Conservation (phyloP, 805 yeast species). For the Yarrowia yakushimensis region DNA sequence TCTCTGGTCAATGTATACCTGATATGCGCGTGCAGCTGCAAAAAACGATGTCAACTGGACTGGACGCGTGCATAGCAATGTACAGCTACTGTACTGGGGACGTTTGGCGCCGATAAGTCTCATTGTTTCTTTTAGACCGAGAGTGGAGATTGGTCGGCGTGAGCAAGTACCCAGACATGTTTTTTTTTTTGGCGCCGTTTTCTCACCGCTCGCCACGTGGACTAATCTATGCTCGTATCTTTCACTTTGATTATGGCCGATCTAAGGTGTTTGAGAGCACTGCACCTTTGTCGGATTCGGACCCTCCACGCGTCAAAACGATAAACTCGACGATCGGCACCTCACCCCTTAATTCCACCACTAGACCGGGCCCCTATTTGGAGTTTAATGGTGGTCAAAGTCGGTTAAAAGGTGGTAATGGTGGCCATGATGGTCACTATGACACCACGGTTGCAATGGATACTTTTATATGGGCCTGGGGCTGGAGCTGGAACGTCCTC, state of each 20-base stretch:
- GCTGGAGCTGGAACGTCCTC: no score
- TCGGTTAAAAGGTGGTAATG: no score
- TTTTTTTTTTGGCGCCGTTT: no score
- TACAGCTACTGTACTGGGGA: neutral
- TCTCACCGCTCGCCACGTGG: no score
- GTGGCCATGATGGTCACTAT: no score
- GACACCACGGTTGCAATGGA: no score
- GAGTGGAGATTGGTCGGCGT: no score
- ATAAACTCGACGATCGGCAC: slow-evolving; percentile 14
- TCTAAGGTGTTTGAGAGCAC: no score
- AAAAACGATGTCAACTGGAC: neutral
- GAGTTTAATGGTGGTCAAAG: no score
- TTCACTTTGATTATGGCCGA: neutral
- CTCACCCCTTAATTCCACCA: slow-evolving; percentile 16
- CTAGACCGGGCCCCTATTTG: slow-evolving; percentile 3
- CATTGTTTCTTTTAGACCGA: neutral
- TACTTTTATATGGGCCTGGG: no score
- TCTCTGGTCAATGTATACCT: no score
- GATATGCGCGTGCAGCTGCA: neutral
- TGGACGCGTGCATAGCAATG: slow-evolving; percentile 18
- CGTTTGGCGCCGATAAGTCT: neutral
- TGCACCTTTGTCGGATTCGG: neutral
- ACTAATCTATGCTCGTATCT: neutral
- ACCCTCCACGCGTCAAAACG: neutral
- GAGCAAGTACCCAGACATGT: no score